These are phyloP conservation scores for Rhipidocladum racemiflorum DNA, from an alignment of 176 grass and related monocot species.

Conservation along the genomic window DNA sequence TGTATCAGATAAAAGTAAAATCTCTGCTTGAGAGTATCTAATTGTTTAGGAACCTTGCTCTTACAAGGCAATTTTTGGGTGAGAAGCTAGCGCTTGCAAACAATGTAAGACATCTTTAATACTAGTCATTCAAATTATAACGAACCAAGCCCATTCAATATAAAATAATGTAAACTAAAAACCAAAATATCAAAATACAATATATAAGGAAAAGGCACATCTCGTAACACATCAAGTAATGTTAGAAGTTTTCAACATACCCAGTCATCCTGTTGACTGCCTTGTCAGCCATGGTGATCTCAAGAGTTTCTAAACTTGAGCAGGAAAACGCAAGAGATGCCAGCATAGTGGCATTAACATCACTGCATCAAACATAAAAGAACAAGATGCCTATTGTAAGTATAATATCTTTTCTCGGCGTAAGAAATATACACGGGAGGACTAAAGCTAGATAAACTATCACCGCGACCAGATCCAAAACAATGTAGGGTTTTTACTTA, in stretches of 20 bases:
- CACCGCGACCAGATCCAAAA: background rate
- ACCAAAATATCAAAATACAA: background rate
- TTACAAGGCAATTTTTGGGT: conserved; percentile 13
- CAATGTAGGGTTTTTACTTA: background rate
- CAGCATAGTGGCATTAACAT: conserved; percentile 68
- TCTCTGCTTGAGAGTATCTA: background rate
- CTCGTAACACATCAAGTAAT: background rate
- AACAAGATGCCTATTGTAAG: conserved; percentile 9
- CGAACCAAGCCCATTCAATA: background rate
- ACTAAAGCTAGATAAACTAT: background rate
- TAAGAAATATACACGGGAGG: conserved; percentile 12
- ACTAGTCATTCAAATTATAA: conserved; percentile 9
- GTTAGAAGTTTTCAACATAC: conserved; percentile 38
- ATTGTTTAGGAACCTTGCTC: background rate
- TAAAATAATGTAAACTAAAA: background rate
- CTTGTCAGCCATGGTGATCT: conserved; percentile 68
- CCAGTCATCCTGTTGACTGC: conserved; percentile 77
- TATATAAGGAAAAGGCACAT: background rate
- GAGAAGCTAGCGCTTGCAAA: background rate
- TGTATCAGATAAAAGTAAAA: conserved; percentile 4
- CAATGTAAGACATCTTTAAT: background rate
- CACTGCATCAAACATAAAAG: conserved; percentile 58
- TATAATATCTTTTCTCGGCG: background rate
- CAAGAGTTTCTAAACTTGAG: conserved; percentile 69
- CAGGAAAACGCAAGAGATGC: conserved; percentile 68